Conservation (phyloP, 495 filamentous ascomycete genomes). For the Penicillium verhagenii region DNA sequence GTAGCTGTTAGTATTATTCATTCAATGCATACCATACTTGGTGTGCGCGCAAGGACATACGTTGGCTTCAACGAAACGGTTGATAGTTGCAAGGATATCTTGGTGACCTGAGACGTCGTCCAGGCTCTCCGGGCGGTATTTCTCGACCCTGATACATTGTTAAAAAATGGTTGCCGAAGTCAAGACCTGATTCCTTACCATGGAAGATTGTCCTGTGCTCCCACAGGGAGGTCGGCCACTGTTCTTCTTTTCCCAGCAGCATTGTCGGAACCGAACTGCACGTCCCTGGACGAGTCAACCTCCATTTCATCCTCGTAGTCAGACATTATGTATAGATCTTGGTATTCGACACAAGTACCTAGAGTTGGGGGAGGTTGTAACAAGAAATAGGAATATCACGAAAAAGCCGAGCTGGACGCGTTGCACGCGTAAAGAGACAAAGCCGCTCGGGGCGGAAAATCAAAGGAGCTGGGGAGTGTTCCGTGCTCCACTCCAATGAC, state of each 20-base stretch:
- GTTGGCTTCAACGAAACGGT: slow-evolving; percentile 92
- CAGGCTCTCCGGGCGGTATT: slow-evolving; percentile 87
- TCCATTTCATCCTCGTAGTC: slow-evolving; percentile 94
- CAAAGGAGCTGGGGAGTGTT: slow-evolving; percentile 24
- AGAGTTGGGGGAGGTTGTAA: background rate
- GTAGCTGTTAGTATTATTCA: slow-evolving; percentile 5
- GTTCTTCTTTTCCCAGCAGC: slow-evolving; percentile 81
- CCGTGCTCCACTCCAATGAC: slow-evolving; percentile 34
- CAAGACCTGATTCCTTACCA: slow-evolving; percentile 57
- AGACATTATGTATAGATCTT: slow-evolving; percentile 61
- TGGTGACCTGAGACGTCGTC: slow-evolving; percentile 96
- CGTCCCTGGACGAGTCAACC: slow-evolving; percentile 61
- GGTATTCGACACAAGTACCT: background rate
- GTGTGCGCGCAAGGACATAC: slow-evolving; percentile 31
- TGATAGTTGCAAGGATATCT: slow-evolving; percentile 95
- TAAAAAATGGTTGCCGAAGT: background rate
- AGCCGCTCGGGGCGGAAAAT: slow-evolving; percentile 43
- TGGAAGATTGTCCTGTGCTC: slow-evolving; percentile 90
- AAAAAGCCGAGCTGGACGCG: slow-evolving; percentile 33
- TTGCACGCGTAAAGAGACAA: slow-evolving; percentile 44
- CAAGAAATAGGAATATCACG: slow-evolving; percentile 5
- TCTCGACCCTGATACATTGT: slow-evolving; percentile 76
- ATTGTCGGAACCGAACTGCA: slow-evolving; percentile 56
- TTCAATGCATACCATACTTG: background rate
- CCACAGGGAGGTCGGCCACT: slow-evolving; percentile 87